phyloP scores from a whole-genome alignment of 768 basidiomycete species.

The Harrya chromipes region DNA sequence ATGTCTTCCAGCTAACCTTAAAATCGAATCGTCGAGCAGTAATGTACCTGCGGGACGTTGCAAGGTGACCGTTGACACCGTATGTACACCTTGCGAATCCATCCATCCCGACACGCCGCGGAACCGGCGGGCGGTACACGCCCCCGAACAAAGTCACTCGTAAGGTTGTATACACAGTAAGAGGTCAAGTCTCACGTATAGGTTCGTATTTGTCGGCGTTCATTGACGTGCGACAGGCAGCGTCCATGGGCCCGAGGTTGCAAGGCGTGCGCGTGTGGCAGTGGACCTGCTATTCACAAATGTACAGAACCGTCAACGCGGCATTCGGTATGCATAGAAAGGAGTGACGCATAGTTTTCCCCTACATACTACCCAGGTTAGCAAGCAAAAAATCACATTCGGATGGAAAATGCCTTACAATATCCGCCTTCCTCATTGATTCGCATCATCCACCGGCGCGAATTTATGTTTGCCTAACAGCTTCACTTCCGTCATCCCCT shows the following conservation, averaged over 20 bases:
- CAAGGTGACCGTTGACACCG: constrained; percentile 7
- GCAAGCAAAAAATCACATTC: background rate
- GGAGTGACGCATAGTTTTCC: constrained; percentile 14
- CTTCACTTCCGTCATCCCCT: constrained; percentile 82
- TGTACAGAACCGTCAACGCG: constrained; percentile 23
- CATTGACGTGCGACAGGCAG: constrained; percentile 14
- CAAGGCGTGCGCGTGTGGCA: constrained; percentile 9
- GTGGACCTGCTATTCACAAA: constrained; percentile 26
- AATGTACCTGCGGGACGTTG: constrained; percentile 3
- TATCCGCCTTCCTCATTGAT: constrained; percentile 20
- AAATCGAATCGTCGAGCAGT: constrained; percentile 13
- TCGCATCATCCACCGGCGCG: constrained; percentile 44
- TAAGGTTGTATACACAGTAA: constrained; percentile 21
- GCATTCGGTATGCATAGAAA: constrained; percentile 24
- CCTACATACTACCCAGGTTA: constrained; percentile 13
- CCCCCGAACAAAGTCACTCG: constrained; percentile 15
- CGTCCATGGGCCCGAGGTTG: constrained; percentile 7
- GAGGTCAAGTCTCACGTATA: constrained; percentile 26
- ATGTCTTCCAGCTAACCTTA: constrained; percentile 16
- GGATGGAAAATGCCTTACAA: constrained; percentile 6
- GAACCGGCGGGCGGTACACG: constrained; percentile 18
- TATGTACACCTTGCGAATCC: constrained; percentile 16
- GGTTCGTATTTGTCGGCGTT: constrained; percentile 13
- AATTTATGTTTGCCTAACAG: constrained; percentile 76
- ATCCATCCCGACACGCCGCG: constrained; percentile 11